Conservation (phyloP, 768 basidiomycete genomes). For the Pulveroboletus sp. region DNA sequence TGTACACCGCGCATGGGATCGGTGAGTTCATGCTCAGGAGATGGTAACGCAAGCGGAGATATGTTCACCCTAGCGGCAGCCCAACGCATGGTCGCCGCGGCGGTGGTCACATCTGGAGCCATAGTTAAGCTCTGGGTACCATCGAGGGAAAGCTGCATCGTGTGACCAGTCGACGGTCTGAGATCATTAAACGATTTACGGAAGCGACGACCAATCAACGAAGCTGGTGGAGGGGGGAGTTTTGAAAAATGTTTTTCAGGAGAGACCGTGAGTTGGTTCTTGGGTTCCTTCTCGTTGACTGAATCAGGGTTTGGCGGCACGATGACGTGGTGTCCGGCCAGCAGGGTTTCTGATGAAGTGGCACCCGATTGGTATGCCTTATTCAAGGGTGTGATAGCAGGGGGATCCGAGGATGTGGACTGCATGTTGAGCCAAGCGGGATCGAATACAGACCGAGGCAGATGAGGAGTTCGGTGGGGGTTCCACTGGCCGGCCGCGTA, state of each 20-base stretch:
- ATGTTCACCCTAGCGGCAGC: slow-evolving; percentile 82
- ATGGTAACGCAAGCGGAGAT: slow-evolving; percentile 81
- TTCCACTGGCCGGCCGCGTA: slow-evolving; percentile 80
- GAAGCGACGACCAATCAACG: slow-evolving; percentile 36
- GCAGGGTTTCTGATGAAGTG: slow-evolving; percentile 10
- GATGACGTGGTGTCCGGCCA: slow-evolving; percentile 6
- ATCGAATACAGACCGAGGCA: slow-evolving; percentile 38
- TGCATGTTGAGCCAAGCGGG: slow-evolving; percentile 16
- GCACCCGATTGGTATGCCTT: slow-evolving; percentile 6
- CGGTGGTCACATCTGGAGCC: slow-evolving; percentile 53
- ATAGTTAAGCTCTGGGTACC: slow-evolving; percentile 27
- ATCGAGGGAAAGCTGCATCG: slow-evolving; percentile 26
- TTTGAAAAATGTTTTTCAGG: slow-evolving; percentile 27
- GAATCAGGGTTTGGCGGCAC: slow-evolving; percentile 10
- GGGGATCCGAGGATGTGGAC: slow-evolving; percentile 4
- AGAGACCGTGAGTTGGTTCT: slow-evolving; percentile 15
- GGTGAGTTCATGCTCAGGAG: slow-evolving; percentile 85
- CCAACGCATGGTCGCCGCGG: slow-evolving; percentile 80
- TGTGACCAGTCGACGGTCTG: slow-evolving; percentile 28
- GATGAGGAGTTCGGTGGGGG: slow-evolving; percentile 63
- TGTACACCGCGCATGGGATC: slow-evolving; percentile 83
- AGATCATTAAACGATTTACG: slow-evolving; percentile 46
- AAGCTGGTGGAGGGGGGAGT: slow-evolving; percentile 21
- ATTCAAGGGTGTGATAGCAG: background rate
- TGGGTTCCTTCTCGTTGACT: slow-evolving; percentile 17